Evolutionary conservation across 805 yeast species (phyloP), one percentile per base, ranked within the genome.

Genomic region (Candida sithepensis): DNA sequence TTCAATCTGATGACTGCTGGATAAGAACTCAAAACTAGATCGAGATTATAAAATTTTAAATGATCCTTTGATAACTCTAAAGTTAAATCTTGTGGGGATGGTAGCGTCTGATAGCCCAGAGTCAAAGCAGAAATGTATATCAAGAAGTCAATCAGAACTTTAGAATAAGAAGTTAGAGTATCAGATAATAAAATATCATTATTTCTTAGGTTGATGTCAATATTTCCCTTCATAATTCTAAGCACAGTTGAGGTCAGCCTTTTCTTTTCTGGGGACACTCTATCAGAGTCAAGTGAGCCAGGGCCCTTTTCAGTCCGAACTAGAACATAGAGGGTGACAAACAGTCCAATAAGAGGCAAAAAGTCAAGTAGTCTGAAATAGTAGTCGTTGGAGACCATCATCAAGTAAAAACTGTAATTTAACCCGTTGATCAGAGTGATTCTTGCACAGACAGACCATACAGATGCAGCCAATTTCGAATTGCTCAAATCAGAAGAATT

Each of bases 121-220:
- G 67, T 40, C 19, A 78, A 48, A 48, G 76, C 74, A 61, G 87
- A 75, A 2, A 77, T 24, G 54, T 79, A 78, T 32, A 85, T 71
- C 3, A 77, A 75, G 19, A 85, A 67, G 64, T 94, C 98, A 41
- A 86, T 83, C 42, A 88, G 58, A 0, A 89, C 86, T 59, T 82
- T 82, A 3, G 88, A 72, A 61, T 85, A 89, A 0, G 97, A 89
- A 0, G 95, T 85, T 41, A 94, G 70, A 4, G 90, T 81, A 68
- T 92, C 99, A 7, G 96, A 81, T 13, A 91, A 63, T 41, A 94
- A 66, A 34, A 92, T 86, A 61, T 92, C 97, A 46, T 87, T 85
- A 16, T 86, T 78, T 57, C 96, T 71, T 63, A 78, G 66, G 14
- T 75, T 74, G 14, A 65, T 56, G 57, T 85, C 84, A 28, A 88